Conservation (phyloP, 371 early-diverging fungal genomes). For the Rhizopus sp. region DNA sequence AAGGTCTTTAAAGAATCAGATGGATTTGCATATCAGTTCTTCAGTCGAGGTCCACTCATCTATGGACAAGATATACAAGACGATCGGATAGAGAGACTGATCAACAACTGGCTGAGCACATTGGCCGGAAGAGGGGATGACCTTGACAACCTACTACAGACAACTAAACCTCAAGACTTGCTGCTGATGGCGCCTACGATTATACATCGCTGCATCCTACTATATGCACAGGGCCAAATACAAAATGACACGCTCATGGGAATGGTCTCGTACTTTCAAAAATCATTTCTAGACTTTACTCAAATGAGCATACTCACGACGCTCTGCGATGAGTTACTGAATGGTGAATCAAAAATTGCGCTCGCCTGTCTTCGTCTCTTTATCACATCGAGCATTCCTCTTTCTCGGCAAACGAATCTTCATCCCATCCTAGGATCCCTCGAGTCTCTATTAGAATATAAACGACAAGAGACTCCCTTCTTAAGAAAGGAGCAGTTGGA, state of each 20-base stretch:
- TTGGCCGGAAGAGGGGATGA: slow-evolving; percentile 34
- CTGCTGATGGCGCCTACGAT: slow-evolving; percentile 37
- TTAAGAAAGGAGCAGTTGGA: slow-evolving; percentile 8
- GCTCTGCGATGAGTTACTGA: slow-evolving; percentile 38
- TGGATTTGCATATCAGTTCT: slow-evolving; percentile 40
- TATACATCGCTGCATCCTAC: slow-evolving; percentile 28
- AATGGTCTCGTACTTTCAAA: slow-evolving; percentile 38
- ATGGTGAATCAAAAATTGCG: slow-evolving; percentile 17
- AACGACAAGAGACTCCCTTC: slow-evolving; percentile 15
- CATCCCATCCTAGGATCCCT: slow-evolving; percentile 17
- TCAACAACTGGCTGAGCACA: slow-evolving; percentile 39
- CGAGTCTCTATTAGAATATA: slow-evolving; percentile 17
- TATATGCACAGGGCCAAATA: slow-evolving; percentile 26
- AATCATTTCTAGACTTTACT: slow-evolving; percentile 34
- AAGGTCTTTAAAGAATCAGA: slow-evolving; percentile 31
- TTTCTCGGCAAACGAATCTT: slow-evolving; percentile 10
- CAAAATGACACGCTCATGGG: slow-evolving; percentile 22
- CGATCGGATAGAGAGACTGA: slow-evolving; percentile 24
- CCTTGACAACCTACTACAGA: slow-evolving; percentile 37
- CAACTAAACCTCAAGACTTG: slow-evolving; percentile 32
- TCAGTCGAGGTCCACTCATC: slow-evolving; percentile 27
- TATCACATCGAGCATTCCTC: slow-evolving; percentile 10
- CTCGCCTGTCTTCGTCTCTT: slow-evolving; percentile 24
- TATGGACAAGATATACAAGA: slow-evolving; percentile 31
- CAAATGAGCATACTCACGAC: slow-evolving; percentile 21